Percentiles rank a stretch among this genome's conserved stretches.
phyloP scores from a whole-genome alignment of 73 alveolate genomes.

The Uronychia binucleata region DNA sequence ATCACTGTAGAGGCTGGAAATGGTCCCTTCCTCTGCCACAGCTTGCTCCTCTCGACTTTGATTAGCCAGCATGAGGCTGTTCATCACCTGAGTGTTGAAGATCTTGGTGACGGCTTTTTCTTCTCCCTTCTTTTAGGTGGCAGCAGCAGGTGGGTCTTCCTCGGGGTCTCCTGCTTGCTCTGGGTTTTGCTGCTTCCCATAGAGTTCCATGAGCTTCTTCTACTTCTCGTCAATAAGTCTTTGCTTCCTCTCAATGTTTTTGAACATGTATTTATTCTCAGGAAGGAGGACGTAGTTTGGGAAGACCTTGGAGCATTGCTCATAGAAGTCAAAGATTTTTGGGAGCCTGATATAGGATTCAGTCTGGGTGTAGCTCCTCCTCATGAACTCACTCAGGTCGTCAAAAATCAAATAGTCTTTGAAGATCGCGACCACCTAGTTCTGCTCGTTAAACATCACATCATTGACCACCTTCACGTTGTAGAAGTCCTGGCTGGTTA shows the following conservation, averaged over 20 bases:
- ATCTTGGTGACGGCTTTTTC: conserved; percentile 6
- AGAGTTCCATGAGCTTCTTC: conserved; percentile 19
- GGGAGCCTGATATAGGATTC: conserved; percentile 75
- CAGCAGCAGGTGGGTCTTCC: background rate
- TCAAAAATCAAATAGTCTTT: conserved; percentile 86
- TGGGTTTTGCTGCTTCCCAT: conserved; percentile 41
- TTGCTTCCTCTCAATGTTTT: conserved; percentile 83
- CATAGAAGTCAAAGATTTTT: conserved; percentile 82
- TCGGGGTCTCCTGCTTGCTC: conserved; percentile 15
- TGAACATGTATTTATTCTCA: conserved; percentile 81
- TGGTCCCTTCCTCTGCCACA: background rate
- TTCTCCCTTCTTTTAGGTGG: background rate
- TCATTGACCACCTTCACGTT: conserved; percentile 62
- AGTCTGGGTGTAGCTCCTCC: conserved; percentile 61
- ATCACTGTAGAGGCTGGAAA: background rate
- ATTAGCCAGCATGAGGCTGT: conserved; percentile 4
- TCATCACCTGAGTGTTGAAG: conserved; percentile 26
- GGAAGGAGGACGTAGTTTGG: conserved; percentile 86
- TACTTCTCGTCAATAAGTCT: conserved; percentile 76
- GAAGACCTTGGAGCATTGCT: conserved; percentile 76
- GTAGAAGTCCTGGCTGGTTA: conserved; percentile 42
- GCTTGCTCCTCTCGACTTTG: background rate
- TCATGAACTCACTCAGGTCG: conserved; percentile 84
- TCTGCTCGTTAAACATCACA: conserved; percentile 78
- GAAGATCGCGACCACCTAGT: conserved; percentile 77